A percentile compares a stretch with the other conserved stretches of the same genome.
Evolutionary conservation across 1,284 basidiomycete genomes (phyloP).

Genomic region (Trametes sp.): DNA sequence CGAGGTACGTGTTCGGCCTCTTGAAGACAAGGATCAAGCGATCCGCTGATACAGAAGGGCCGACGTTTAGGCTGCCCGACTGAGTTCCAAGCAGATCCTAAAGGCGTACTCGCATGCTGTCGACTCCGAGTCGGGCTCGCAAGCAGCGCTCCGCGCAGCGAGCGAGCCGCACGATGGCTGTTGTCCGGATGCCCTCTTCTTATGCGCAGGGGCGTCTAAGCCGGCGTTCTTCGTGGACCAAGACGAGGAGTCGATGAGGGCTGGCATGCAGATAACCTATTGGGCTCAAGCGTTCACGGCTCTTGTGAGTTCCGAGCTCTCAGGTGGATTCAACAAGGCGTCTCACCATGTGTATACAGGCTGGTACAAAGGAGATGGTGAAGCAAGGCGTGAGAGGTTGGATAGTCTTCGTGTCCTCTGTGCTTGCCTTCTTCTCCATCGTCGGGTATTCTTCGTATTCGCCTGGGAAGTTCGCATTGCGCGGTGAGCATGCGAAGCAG

Average conservation of each 20-base stretch:
- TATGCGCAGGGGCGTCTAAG: constrained; percentile 74
- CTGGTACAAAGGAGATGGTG: constrained; percentile 77
- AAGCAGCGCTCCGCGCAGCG: constrained; percentile 53
- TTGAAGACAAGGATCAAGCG: no score
- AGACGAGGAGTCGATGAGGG: constrained; percentile 61
- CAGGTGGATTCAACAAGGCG: no score
- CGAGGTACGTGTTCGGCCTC: constrained; percentile 53
- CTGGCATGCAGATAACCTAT: constrained; percentile 68
- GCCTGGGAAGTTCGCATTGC: constrained; percentile 84
- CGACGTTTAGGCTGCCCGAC: constrained; percentile 49
- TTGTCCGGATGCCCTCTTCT: constrained; percentile 69
- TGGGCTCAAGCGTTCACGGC: constrained; percentile 83
- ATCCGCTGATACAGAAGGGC: neutral
- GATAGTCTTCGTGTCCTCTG: constrained; percentile 85
- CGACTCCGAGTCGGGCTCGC: constrained; percentile 53
- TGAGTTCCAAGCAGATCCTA: constrained; percentile 63
- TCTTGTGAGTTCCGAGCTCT: constrained; percentile 52
- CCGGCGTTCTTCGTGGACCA: constrained; percentile 81
- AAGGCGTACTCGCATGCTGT: constrained; percentile 70
- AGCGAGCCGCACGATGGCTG: constrained; percentile 57
- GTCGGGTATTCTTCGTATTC: constrained; percentile 90
- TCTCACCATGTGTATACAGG: constrained; percentile 61
- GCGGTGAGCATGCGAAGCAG: constrained; percentile 67
- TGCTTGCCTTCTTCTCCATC: constrained; percentile 84
- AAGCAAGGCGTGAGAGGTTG: constrained; percentile 64